A percentile compares a stretch with the other conserved stretches of the same genome.
phyloP scores from a whole-genome alignment of 2,329 filamentous ascomycete genomes.

The Xylaria sp. region DNA sequence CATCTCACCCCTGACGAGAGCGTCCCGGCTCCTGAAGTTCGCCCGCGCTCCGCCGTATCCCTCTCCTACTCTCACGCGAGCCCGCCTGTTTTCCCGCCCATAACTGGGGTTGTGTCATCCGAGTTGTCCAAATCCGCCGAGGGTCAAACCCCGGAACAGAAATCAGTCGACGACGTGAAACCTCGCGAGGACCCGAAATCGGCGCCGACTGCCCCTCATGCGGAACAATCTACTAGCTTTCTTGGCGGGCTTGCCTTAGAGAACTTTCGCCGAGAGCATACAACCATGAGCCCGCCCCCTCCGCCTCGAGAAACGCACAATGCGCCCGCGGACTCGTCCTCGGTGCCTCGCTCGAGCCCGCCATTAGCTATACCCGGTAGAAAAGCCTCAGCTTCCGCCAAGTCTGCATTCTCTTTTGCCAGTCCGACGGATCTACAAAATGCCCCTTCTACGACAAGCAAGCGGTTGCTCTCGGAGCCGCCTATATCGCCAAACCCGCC shows the following conservation, averaged over 20 bases:
- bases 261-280: conserved; percentile 43
- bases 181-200: conserved; percentile 26
- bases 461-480: conserved; percentile 41
- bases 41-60: conserved; percentile 27
- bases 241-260: conserved; percentile 51
- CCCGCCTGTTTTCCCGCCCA: conserved; percentile 39
- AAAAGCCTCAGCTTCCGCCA: conserved; percentile 27
- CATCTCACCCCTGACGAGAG: conserved; percentile 40
- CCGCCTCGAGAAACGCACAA: conserved; percentile 20
- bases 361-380: conserved; percentile 30
- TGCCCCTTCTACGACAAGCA: conserved; percentile 32
- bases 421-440: conserved; percentile 46
- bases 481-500: conserved; percentile 30
- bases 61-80: conserved; percentile 29
- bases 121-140: conserved; percentile 31
- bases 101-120: conserved; percentile 43
- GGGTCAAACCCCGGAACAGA: conserved; percentile 8
- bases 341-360: conserved; percentile 26
- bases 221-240: conserved; percentile 40
- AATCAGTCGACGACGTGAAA: conserved; percentile 2
- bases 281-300: conserved; percentile 20
- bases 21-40: conserved; percentile 45
- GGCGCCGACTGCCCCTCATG: conserved; percentile 33
- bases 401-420: conserved; percentile 41
- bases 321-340: conserved; percentile 5